These are phyloP conservation scores for Pseudogymnoascus sp. DNA, from an alignment of 2,329 filamentous ascomycete genomes.

Conservation along the genomic window DNA sequence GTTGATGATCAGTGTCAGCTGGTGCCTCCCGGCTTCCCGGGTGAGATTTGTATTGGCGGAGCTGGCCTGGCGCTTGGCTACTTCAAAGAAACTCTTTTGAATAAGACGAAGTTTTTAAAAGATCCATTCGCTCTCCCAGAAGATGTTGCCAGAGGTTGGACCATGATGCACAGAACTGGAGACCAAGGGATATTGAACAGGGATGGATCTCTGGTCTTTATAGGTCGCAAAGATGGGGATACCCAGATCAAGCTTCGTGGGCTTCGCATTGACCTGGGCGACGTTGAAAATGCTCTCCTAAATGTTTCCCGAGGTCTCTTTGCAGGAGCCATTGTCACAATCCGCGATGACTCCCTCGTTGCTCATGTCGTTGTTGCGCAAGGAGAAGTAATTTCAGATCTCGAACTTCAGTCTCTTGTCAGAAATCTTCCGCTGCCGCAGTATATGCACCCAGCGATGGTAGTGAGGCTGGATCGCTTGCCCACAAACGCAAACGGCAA, in stretches of 20 bases:
- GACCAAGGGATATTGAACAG: conserved; percentile 23
- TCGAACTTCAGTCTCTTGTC: too few species aligned
- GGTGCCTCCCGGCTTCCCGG: conserved; percentile 33
- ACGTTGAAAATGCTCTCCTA: conserved; percentile 30
- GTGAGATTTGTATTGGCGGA: conserved; percentile 36
- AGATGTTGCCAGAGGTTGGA: background rate
- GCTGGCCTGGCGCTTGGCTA: conserved; percentile 30
- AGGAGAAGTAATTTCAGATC: too few species aligned
- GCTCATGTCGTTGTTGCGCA: too few species aligned
- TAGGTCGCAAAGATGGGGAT: conserved; percentile 28
- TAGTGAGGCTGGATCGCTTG: too few species aligned
- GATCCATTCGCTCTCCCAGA: background rate
- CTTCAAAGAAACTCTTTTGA: conserved; percentile 18
- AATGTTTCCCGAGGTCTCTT: conserved; percentile 21
- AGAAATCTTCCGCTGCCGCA: too few species aligned
- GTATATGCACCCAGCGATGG: too few species aligned
- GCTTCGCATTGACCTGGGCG: conserved; percentile 33
- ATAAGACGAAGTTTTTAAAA: background rate
- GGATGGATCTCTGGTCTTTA: conserved; percentile 25
- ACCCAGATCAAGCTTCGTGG: conserved; percentile 31
- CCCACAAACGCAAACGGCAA: too few species aligned
- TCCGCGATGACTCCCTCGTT: too few species aligned
- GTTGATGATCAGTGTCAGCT: conserved; percentile 30
- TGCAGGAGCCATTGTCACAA: too few species aligned
- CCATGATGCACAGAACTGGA: conserved; percentile 22